Evolutionary conservation across 208 protist species (phyloP).

Genomic region (Crithidia sp.): DNA sequence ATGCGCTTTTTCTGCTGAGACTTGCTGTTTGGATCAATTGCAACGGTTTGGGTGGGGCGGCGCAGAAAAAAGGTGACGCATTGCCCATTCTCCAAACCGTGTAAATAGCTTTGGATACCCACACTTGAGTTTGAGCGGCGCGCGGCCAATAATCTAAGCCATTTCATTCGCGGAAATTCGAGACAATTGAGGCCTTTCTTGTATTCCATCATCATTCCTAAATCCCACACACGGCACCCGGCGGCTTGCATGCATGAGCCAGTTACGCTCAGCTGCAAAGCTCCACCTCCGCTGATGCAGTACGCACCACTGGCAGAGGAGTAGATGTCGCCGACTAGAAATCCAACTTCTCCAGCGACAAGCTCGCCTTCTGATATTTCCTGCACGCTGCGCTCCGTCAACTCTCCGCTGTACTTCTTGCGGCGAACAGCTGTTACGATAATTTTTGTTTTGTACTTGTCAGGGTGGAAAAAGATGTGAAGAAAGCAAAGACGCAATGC

Average conservation of each 20-base stretch:
- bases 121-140: constrained; percentile 14
- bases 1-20: constrained; percentile 31
- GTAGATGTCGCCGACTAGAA: constrained; percentile 87
- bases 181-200: constrained; percentile 46
- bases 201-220: constrained; percentile 89
- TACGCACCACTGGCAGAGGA: constrained; percentile 83
- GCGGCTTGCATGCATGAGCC: constrained; percentile 47
- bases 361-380: constrained; percentile 65
- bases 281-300: constrained; percentile 69
- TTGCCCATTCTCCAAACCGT: constrained; percentile 18
- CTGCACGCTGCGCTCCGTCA: background rate
- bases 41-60: background rate
- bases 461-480: constrained; percentile 68
- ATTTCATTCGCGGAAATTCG: constrained; percentile 23
- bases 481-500: constrained; percentile 66
- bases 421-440: constrained; percentile 71
- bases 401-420: constrained; percentile 35
- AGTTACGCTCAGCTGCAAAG: constrained; percentile 68
- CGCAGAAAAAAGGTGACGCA: constrained; percentile 29
- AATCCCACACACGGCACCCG: constrained; percentile 84
- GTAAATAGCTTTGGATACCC: constrained; percentile 16
- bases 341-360: constrained; percentile 78
- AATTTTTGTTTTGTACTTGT: constrained; percentile 69
- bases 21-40: constrained; percentile 31
- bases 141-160: constrained; percentile 18